Evolutionary conservation across 2,329 filamentous ascomycete genomes (phyloP), one percentile per base, ranked within the genome.

Genomic region (Colletotrichum filicis): DNA sequence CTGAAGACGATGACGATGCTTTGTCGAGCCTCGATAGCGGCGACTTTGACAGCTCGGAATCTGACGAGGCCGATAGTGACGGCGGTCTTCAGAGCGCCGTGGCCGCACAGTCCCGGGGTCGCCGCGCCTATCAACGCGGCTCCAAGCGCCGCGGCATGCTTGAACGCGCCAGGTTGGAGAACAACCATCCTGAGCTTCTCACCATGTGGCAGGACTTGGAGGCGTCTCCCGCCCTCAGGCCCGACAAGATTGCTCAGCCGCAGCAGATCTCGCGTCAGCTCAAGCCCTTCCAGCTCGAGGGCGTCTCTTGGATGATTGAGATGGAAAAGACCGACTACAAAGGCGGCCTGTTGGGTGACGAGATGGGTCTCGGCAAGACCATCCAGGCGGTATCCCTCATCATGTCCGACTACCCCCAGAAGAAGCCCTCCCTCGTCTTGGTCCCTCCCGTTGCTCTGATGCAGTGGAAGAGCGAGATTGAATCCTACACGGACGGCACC

Each of bases 321-420:
- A 97, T 98, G 88, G 97, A 99, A 81, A 87, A 94, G 82, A 93
- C 91, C 0, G 85, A 93, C 52, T 98, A 95, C 89, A 94, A 92
- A 79, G 97, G 97, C 22, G 97, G 97, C 16, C 87, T 99, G 2
- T 89, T 99, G 2, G 97, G 97, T 72, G 97, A 99, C 77, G 97
- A 99, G 83, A 99, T 99, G 97, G 97, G 97, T 7, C 94, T 99
- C 84, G 97, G 97, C 62, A 99, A 99, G 85, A 99, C 97, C 0
- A 98, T 99, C 63, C 97, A 99, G 83, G 96, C 97, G 2, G 97
- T 99, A 22, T 98, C 96, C 3, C 89, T 99, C 57, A 95, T 99
- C 82, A 98, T 98, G 97, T 98, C 96, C 1, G 95, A 98, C 80
- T 98, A 94, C 78, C 96, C 95, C 4, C 93, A 92, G 26, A 93